These are phyloP conservation scores for Nepenthes mirabilis DNA, from an alignment of 148 eudicot species.

Conservation along the genomic window DNA sequence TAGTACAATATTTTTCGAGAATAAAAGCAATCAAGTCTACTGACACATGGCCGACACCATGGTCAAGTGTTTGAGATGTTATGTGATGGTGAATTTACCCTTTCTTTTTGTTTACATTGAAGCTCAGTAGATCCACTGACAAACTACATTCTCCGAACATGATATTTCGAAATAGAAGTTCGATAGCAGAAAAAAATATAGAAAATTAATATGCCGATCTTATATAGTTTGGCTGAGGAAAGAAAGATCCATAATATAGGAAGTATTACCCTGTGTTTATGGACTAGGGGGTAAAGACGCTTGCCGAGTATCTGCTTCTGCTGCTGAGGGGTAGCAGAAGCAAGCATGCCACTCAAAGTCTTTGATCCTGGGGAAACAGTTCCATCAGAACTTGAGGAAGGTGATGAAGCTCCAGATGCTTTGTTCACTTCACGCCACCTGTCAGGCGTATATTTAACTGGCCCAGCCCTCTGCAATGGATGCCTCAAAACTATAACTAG, in stretches of 20 bases:
- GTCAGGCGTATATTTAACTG: constrained; percentile 18
- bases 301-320: constrained; percentile 66
- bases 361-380: constrained; percentile 24
- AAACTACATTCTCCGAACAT: too few relatives aligned
- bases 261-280: constrained; percentile 33
- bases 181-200: too few relatives aligned
- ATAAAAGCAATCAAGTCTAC: too few relatives aligned
- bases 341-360: constrained; percentile 50
- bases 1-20: too few relatives aligned
- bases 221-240: not conserved
- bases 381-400: constrained; percentile 9
- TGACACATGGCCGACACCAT: too few relatives aligned
- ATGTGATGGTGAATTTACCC: too few relatives aligned
- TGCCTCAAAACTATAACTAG: not conserved
- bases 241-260: not conserved
- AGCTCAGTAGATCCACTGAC: too few relatives aligned
- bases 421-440: constrained; percentile 19
- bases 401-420: constrained; percentile 11
- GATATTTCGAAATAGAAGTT: too few relatives aligned
- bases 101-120: too few relatives aligned
- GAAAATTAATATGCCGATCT: too few relatives aligned
- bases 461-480: constrained; percentile 25
- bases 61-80: too few relatives aligned
- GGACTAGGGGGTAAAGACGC: constrained; percentile 54
- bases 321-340: constrained; percentile 44